Evolutionary conservation across 306 rosid genomes (phyloP).

Genomic region (Abrus precatorius): DNA sequence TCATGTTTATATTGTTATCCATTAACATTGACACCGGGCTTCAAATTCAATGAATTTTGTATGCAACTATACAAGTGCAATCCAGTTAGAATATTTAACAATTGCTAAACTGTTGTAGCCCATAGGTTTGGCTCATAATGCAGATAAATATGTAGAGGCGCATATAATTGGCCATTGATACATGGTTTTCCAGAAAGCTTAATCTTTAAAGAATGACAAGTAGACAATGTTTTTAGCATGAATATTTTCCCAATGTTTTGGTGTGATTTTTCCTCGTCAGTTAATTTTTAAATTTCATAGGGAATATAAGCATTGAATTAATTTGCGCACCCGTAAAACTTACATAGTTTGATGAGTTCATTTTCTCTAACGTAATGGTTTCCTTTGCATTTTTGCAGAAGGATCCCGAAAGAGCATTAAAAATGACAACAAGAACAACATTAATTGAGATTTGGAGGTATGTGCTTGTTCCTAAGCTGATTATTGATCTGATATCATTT

Average conservation of each 20-base stretch:
- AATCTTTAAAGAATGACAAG: conserved; percentile 1
- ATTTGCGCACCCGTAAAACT: conserved; percentile 3
- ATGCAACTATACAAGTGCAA: not conserved
- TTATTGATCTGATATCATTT: conserved; percentile 23
- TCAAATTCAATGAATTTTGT: conserved; percentile 29
- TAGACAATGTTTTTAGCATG: not conserved
- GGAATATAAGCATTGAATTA: conserved; percentile 11
- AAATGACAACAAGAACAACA: conserved; percentile 89
- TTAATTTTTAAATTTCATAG: conserved; percentile 28
- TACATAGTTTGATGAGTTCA: conserved; percentile 8
- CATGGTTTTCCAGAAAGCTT: not conserved
- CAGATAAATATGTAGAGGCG: conserved; percentile 33
- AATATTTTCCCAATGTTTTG: conserved; percentile 1
- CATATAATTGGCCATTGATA: conserved; percentile 14
- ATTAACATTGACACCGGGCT: conserved; percentile 24
- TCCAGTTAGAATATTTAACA: conserved; percentile 24
- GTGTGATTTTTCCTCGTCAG: not conserved
- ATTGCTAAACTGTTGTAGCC: not conserved
- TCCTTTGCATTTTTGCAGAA: conserved; percentile 56
- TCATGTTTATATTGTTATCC: conserved; percentile 15
- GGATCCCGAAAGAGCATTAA: conserved; percentile 71
- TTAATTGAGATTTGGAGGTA: conserved; percentile 90
- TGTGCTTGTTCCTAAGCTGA: conserved; percentile 26
- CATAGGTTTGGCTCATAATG: not conserved
- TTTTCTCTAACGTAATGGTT: conserved; percentile 32